Evolutionary conservation across 345 rosid genomes (phyloP).

Genomic region (Gossypium raimondii): DNA sequence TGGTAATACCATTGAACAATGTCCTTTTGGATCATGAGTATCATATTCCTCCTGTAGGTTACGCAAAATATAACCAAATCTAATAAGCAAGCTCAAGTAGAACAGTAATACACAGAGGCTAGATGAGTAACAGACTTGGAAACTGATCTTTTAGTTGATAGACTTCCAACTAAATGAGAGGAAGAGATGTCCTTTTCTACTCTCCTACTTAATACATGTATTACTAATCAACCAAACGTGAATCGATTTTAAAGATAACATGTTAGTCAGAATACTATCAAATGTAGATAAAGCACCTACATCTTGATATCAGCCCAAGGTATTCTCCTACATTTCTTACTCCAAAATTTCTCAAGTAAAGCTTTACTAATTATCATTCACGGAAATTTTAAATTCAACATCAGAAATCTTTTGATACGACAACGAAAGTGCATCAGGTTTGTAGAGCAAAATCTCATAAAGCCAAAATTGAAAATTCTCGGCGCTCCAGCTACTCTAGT

Average conservation of each 20-base stretch:
- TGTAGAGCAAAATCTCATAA: not conserved
- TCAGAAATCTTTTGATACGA: not conserved
- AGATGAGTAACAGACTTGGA: not conserved
- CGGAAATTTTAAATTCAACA: not conserved
- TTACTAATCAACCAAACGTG: not conserved
- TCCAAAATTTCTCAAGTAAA: not conserved
- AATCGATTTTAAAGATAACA: not conserved
- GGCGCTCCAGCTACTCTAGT: not conserved
- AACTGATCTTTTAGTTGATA: not conserved
- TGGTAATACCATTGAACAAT: slow-evolving; percentile 67
- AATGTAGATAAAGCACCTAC: not conserved
- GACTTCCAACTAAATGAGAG: not conserved
- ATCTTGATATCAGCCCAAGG: not conserved
- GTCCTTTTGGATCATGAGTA: slow-evolving; percentile 92
- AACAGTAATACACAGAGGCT: not conserved
- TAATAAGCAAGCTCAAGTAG: not conserved
- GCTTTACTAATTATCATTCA: not conserved
- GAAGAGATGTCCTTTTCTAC: not conserved
- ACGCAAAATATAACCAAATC: not conserved
- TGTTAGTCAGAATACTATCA: not conserved
- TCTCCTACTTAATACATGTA: not conserved
- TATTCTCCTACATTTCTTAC: not conserved
- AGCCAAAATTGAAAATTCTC: not conserved
- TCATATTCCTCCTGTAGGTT: slow-evolving; percentile 78
- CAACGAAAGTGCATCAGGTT: not conserved